phyloP scores from a whole-genome alignment of 495 filamentous ascomycete species.

The Entonaema liquescens region DNA sequence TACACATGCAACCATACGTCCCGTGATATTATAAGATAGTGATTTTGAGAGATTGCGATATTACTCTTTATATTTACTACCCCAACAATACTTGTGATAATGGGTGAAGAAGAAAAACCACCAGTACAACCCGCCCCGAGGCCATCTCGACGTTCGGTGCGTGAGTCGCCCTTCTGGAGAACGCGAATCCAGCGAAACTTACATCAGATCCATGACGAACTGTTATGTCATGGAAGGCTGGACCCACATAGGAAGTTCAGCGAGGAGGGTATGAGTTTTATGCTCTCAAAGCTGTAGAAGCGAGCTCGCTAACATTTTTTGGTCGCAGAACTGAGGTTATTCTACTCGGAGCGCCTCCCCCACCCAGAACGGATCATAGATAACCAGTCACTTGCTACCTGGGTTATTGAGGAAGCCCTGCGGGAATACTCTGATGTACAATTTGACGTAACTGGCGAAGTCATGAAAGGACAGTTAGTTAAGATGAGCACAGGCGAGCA shows the following conservation, averaged over 20 bases:
- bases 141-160: neutral
- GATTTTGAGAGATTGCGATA: neutral
- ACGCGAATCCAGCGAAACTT: neutral
- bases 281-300: neutral
- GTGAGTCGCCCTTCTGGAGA: neutral
- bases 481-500: neutral
- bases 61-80: neutral
- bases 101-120: neutral
- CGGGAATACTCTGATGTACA: slow-evolving; percentile 9
- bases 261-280: neutral
- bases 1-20: neutral
- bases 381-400: slow-evolving; percentile 24
- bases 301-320: slow-evolving; percentile 1
- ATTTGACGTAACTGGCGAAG: slow-evolving; percentile 24
- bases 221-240: neutral
- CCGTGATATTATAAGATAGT: neutral
- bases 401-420: slow-evolving; percentile 27
- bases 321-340: slow-evolving; percentile 12
- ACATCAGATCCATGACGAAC: neutral
- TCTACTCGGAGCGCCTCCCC: slow-evolving; percentile 27
- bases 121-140: neutral
- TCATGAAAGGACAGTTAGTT: slow-evolving; percentile 31
- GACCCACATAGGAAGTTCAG: slow-evolving; percentile 1
- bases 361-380: slow-evolving; percentile 2
- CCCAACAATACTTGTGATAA: neutral